These are phyloP conservation scores for Candida tibetensis DNA, from an alignment of 805 yeast genomes.

Conservation along the genomic window DNA sequence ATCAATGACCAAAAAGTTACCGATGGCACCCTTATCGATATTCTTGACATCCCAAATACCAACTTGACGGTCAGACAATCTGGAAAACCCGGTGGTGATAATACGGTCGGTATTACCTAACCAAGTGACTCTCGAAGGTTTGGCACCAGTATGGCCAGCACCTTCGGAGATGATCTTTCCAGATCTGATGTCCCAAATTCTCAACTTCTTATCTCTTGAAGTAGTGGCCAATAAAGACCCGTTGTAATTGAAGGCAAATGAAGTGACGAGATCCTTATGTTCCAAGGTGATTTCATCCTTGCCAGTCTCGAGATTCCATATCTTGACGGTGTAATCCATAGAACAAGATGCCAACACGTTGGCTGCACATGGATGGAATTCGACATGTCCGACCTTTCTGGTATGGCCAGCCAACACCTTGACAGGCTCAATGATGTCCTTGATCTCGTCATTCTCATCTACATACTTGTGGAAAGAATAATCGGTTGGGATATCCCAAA, in stretches of 20 bases:
- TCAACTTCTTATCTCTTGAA: slow-evolving; percentile 82
- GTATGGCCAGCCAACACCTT: slow-evolving; percentile 79
- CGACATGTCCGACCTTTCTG: slow-evolving; percentile 90
- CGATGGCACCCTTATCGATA: slow-evolving; percentile 78
- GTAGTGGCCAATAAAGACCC: slow-evolving; percentile 87
- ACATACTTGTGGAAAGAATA: slow-evolving; percentile 66
- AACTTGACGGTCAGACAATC: slow-evolving; percentile 88
- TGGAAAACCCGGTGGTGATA: slow-evolving; percentile 92
- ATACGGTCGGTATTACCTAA: slow-evolving; percentile 81
- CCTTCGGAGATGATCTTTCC: slow-evolving; percentile 80
- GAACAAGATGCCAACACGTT: slow-evolving; percentile 88
- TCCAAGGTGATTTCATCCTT: slow-evolving; percentile 67
- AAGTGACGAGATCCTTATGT: slow-evolving; percentile 90
- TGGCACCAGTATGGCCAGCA: slow-evolving; percentile 89
- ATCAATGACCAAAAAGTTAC: slow-evolving; percentile 83
- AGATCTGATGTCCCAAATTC: slow-evolving; percentile 87
- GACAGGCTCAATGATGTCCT: slow-evolving; percentile 65
- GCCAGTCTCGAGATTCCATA: slow-evolving; percentile 85
- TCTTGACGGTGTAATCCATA: slow-evolving; percentile 83
- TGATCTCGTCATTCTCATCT: slow-evolving; percentile 52
- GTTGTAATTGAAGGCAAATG: slow-evolving; percentile 85
- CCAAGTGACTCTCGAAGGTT: slow-evolving; percentile 86
- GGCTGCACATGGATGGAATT: slow-evolving; percentile 84
- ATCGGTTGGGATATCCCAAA: slow-evolving; percentile 86
- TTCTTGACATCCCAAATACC: slow-evolving; percentile 88